Conservation (phyloP, 805 yeast genomes). For the Starmerella bombicola region DNA sequence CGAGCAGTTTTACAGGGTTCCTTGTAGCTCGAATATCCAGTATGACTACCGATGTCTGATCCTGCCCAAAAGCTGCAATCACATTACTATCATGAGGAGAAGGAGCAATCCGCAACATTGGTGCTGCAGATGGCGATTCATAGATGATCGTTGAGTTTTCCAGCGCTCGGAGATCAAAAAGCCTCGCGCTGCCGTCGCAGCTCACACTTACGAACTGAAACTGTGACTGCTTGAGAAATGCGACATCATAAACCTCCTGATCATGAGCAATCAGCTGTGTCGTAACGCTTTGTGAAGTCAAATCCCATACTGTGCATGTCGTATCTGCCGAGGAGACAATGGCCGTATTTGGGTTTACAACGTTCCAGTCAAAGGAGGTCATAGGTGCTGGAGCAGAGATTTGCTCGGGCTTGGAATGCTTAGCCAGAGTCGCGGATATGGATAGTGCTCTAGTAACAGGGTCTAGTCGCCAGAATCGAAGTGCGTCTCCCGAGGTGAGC, state of each 20-base stretch:
- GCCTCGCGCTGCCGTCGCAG: conserved; percentile 86
- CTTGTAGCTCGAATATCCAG: conserved; percentile 86
- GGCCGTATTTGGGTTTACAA: conserved; percentile 50
- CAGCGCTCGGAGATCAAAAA: conserved; percentile 75
- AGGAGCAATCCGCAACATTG: conserved; percentile 64
- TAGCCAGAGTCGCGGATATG: conserved; percentile 34
- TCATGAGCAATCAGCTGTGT: conserved; percentile 96
- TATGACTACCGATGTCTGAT: conserved; percentile 51
- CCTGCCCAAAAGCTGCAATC: conserved; percentile 68
- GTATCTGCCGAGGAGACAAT: conserved; percentile 88
- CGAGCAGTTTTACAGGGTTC: conserved; percentile 54
- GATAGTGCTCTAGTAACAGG: conserved; percentile 26
- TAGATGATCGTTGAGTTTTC: conserved; percentile 92
- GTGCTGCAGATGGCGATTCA: conserved; percentile 41
- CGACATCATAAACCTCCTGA: conserved; percentile 84
- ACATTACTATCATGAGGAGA: conserved; percentile 71
- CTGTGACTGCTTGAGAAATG: conserved; percentile 60
- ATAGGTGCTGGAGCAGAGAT: conserved; percentile 50
- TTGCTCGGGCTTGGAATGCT: conserved; percentile 33
- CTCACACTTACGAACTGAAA: conserved; percentile 85
- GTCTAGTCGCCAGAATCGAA: conserved; percentile 50
- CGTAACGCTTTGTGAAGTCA: conserved; percentile 54
- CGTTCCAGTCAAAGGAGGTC: conserved; percentile 90
- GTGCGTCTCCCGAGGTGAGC: conserved; percentile 60
- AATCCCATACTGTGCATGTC: conserved; percentile 94